Percentiles rank a stretch among this genome's conserved stretches.
phyloP scores from a whole-genome alignment of 345 rosid species.

The Durio zibethinus region DNA sequence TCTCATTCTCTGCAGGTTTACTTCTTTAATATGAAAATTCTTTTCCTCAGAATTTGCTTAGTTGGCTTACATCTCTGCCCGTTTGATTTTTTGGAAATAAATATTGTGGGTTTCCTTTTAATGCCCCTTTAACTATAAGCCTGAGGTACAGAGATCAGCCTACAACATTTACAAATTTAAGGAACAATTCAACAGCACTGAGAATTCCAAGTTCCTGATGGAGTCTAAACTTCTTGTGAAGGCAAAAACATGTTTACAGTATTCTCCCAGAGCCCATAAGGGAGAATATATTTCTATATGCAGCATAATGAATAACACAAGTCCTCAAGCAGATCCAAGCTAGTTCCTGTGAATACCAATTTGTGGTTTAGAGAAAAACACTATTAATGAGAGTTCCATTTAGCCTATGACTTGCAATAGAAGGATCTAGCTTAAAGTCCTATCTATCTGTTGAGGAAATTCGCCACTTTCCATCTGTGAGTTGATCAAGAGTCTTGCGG shows the following conservation, averaged over 20 bases:
- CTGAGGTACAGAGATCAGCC: no score
- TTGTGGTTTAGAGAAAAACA: neutral
- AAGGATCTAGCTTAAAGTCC: neutral
- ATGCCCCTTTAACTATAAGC: no score
- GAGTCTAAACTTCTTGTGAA: neutral
- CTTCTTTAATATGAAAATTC: no score
- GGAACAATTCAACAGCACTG: neutral
- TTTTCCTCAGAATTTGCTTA: no score
- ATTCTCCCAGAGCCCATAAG: slow-evolving; percentile 10
- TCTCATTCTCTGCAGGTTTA: no score
- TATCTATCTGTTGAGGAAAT: slow-evolving; percentile 11
- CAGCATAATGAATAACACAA: slow-evolving; percentile 6
- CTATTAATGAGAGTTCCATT: neutral
- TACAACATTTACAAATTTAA: no score
- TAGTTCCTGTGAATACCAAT: slow-evolving; percentile 4
- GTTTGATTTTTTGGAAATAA: no score
- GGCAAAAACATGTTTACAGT: neutral
- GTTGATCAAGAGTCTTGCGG: slow-evolving; percentile 15
- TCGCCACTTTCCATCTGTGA: slow-evolving; percentile 11
- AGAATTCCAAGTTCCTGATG: neutral
- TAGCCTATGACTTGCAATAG: no score
- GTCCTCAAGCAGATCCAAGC: slow-evolving; percentile 10
- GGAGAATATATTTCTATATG: slow-evolving; percentile 12
- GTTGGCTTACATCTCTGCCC: no score
- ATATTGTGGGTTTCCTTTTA: no score